phyloP scores from a whole-genome alignment of 345 rosid genomes.

The Melaleuca quinquenervia region DNA sequence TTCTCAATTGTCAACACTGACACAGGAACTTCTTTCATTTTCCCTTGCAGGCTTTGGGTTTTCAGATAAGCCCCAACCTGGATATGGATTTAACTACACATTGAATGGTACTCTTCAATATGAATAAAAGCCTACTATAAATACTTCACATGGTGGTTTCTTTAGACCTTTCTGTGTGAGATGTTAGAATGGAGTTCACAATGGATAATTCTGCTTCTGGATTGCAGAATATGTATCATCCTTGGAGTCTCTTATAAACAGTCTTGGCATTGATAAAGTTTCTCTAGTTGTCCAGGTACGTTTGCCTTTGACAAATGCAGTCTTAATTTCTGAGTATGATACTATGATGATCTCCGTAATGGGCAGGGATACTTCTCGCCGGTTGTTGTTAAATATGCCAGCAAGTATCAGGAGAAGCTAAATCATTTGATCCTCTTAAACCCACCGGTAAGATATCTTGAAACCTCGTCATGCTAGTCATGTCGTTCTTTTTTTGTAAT shows the following conservation, averaged over 20 bases:
- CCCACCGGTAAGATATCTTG: conserved; percentile 56
- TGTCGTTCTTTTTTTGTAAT: neutral
- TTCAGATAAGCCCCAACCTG: conserved; percentile 96
- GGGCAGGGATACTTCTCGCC: conserved; percentile 80
- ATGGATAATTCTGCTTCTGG: neutral
- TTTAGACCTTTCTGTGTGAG: neutral
- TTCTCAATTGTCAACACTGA: neutral
- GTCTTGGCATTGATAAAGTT: conserved; percentile 35
- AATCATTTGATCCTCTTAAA: conserved; percentile 67
- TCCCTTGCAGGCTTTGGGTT: conserved; percentile 68
- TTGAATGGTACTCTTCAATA: conserved; percentile 42
- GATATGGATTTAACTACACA: conserved; percentile 85
- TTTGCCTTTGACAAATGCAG: neutral
- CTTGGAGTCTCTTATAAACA: conserved; percentile 59
- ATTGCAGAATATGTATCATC: conserved; percentile 73
- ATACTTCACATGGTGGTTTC: neutral
- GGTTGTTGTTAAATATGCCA: conserved; percentile 62
- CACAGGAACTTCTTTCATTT: neutral
- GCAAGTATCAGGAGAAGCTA: conserved; percentile 55
- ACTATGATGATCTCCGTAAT: neutral
- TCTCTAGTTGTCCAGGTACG: conserved; percentile 82
- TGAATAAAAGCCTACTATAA: neutral
- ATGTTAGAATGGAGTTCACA: neutral
- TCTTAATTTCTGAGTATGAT: neutral
- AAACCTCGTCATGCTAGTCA: neutral